Evolutionary conservation across 352 stramenopile species (phyloP).

Genomic region (Pythium myriotylum): DNA sequence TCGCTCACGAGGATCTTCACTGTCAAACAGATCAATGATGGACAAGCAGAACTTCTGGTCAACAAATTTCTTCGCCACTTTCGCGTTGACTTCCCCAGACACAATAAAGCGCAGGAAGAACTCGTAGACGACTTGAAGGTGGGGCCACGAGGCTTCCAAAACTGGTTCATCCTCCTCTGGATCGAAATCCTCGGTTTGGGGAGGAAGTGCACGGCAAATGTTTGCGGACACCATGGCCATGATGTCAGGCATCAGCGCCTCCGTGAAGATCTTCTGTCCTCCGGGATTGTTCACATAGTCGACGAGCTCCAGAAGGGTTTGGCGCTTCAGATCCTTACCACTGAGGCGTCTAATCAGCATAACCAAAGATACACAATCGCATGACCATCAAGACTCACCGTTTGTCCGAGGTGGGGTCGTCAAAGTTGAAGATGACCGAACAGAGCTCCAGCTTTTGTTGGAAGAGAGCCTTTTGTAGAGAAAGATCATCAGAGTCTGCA

Average conservation of each 20-base stretch:
- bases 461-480: conserved; percentile 87
- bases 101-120: conserved; percentile 98
- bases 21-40: conserved; percentile 85
- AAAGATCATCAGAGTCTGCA: conserved; percentile 3
- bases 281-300: conserved; percentile 98
- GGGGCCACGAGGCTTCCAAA: conserved; percentile 96
- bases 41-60: conserved; percentile 94
- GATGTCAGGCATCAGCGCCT: conserved; percentile 96
- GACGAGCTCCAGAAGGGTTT: conserved; percentile 98
- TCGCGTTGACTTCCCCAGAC: conserved; percentile 95
- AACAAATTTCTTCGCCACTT: conserved; percentile 97
- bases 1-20: conserved; percentile 96
- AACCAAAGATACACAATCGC: neutral
- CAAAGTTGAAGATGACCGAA: conserved; percentile 97
- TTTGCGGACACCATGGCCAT: conserved; percentile 93
- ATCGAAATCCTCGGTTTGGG: conserved; percentile 98
- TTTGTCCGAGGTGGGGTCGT: conserved; percentile 95
- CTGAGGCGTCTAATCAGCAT: conserved; percentile 29
- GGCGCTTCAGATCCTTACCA: conserved; percentile 97
- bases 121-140: conserved; percentile 99
- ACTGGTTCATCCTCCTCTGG: conserved; percentile 98
- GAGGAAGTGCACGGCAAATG: conserved; percentile 93
- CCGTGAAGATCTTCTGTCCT: conserved; percentile 97
- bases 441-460: conserved; percentile 96
- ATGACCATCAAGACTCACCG: conserved; percentile 40